These are phyloP conservation scores for Ampelomyces quisqualis DNA, from an alignment of 2,329 filamentous ascomycete species.

Conservation along the genomic window DNA sequence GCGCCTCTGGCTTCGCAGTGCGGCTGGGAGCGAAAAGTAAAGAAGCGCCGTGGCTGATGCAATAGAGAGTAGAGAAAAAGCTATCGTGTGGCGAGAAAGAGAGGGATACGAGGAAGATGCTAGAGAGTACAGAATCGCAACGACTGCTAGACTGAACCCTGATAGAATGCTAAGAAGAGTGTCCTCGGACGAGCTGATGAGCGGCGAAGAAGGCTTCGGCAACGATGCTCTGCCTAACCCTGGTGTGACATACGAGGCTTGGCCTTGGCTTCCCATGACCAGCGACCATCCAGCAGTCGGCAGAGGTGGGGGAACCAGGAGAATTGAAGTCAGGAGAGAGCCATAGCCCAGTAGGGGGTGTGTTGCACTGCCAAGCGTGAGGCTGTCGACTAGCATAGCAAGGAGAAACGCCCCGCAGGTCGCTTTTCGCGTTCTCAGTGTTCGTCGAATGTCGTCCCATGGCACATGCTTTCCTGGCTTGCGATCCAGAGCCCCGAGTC, in stretches of 20 bases:
- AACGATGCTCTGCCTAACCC: conserved; percentile 26
- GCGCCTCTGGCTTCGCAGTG: conserved; percentile 44
- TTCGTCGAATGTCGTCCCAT: conserved; percentile 37
- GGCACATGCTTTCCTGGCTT: conserved; percentile 36
- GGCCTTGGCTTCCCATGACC: conserved; percentile 24
- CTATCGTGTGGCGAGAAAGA: conserved; percentile 36
- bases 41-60: conserved; percentile 47
- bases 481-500: conserved; percentile 41
- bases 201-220: conserved; percentile 36
- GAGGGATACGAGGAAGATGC: conserved; percentile 37
- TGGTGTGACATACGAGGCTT: conserved; percentile 26
- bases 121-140: conserved; percentile 42
- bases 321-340: conserved; percentile 49
- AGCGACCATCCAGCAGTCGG: conserved; percentile 38
- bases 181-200: conserved; percentile 45
- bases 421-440: conserved; percentile 39
- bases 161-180: conserved; percentile 47
- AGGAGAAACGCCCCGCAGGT: conserved; percentile 42
- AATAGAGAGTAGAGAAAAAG: conserved; percentile 46
- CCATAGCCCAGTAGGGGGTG: conserved; percentile 50
- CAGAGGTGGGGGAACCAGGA: conserved; percentile 54
- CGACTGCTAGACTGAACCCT: conserved; percentile 41
- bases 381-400: conserved; percentile 37
- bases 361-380: conserved; percentile 19
- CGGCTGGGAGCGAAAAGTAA: conserved; percentile 46